phyloP scores from a whole-genome alignment of 2,329 filamentous ascomycete species.

The Gremmenia infestans region DNA sequence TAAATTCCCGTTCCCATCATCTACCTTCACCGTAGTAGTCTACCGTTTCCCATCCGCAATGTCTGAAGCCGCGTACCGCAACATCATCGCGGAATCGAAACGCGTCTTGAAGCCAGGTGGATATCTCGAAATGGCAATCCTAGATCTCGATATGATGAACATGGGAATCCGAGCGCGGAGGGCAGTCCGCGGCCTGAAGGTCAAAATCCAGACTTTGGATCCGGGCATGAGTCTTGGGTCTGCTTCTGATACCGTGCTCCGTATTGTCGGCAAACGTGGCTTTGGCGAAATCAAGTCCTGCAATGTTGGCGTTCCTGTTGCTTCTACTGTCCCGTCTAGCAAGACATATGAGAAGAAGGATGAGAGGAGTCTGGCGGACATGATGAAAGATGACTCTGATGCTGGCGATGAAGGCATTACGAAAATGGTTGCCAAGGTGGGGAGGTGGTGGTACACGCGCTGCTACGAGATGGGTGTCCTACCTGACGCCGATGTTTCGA shows the following conservation, averaged over 20 bases:
- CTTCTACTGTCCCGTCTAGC: conserved; percentile 40
- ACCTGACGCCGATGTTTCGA: conserved; percentile 39
- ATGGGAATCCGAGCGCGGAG: conserved; percentile 70
- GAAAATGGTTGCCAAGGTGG: conserved; percentile 86
- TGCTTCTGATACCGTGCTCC: conserved; percentile 57
- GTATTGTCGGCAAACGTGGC: conserved; percentile 61
- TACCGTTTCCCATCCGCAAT: conserved; percentile 71
- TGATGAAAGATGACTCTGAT: conserved; percentile 66
- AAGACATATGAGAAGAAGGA: conserved; percentile 32
- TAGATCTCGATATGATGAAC: conserved; percentile 77
- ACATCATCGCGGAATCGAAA: conserved; percentile 68
- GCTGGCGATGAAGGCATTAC: conserved; percentile 80
- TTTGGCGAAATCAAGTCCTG: conserved; percentile 72
- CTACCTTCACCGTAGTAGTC: conserved; percentile 72
- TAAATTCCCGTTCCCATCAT: conserved; percentile 69
- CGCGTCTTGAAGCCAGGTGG: conserved; percentile 74
- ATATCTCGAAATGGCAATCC: conserved; percentile 71
- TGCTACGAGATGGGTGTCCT: conserved; percentile 75
- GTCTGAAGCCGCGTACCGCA: conserved; percentile 63
- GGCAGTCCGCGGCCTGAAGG: conserved; percentile 66
- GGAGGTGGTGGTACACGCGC: conserved; percentile 91
- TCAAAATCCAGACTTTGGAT: conserved; percentile 58
- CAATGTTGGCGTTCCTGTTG: conserved; percentile 72
- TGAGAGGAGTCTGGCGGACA: conserved; percentile 59
- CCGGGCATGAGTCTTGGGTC: conserved; percentile 56